These are phyloP conservation scores for Ploettnerulaceae sp. DNA, from an alignment of 2,329 filamentous ascomycete species.

Conservation along the genomic window DNA sequence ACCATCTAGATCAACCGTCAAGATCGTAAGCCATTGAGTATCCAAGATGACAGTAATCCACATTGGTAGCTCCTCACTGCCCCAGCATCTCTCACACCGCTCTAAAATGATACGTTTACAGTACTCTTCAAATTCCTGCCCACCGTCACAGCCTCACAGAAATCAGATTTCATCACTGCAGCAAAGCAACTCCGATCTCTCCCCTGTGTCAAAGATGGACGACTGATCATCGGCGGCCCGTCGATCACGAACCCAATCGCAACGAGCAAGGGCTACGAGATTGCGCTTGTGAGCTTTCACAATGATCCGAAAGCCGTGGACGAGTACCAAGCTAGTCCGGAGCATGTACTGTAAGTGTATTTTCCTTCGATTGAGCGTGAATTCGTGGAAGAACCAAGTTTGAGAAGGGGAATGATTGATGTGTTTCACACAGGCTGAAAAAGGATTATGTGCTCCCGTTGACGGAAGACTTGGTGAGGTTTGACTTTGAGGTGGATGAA, in stretches of 20 bases:
- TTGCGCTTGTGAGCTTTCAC: slow-evolving; percentile 25
- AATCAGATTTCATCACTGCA: slow-evolving; percentile 15
- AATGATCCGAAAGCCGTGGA: slow-evolving; percentile 13
- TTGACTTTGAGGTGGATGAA: slow-evolving; percentile 22
- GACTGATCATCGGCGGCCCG: slow-evolving; percentile 23
- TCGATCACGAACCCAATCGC: slow-evolving; percentile 21
- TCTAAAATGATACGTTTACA: slow-evolving; percentile 1
- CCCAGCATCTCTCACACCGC: neutral
- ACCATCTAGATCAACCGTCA: no score
- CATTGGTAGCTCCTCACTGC: slow-evolving; percentile 16
- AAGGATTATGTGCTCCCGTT: slow-evolving; percentile 20
- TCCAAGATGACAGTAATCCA: slow-evolving; percentile 25
- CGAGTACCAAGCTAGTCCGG: slow-evolving; percentile 24
- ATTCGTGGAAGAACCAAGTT: no score
- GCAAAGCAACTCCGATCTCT: slow-evolving; percentile 19
- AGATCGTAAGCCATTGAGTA: no score
- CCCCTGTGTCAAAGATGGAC: slow-evolving; percentile 18
- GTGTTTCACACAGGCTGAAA: neutral
- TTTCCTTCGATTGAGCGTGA: neutral
- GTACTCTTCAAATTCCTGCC: slow-evolving; percentile 24
- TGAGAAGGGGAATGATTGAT: no score
- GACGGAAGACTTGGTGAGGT: slow-evolving; percentile 22
- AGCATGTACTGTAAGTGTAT: slow-evolving; percentile 19
- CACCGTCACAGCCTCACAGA: slow-evolving; percentile 13
- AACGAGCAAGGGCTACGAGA: slow-evolving; percentile 23